Evolutionary conservation across 768 basidiomycete species (phyloP), one percentile per base, ranked within the genome.

Genomic region (Mycena maculata): DNA sequence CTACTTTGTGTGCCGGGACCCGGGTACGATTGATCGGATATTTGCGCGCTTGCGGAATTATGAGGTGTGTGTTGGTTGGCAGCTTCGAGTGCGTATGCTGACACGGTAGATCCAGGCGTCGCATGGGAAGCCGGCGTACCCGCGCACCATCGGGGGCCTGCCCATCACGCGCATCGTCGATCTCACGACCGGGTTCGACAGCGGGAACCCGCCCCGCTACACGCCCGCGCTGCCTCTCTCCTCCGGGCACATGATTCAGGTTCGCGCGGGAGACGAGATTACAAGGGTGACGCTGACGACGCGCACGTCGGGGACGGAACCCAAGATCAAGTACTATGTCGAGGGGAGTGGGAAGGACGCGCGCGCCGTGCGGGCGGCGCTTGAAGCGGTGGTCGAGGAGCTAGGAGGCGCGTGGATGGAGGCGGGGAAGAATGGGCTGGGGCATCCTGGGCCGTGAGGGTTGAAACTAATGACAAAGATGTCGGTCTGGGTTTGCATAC

Each of bases 271-370:
- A 47, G 71, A 53, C 11, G 77, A 79, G 30, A 85, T 77, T 6
- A 83, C 81, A 25, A 86, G 78, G 67, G 83, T 95, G 45, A 86
- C 87, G 1, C 79, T 95, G 55, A 96, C 95, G 1, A 85, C 87
- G 38, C 83, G 93, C 59, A 96, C 94, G 30, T 94, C 92, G 71
- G 95, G 95, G 22, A 96, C 95, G 16, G 94, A 96, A 72, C 94
- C 94, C 0, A 96, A 96, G 92, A 93, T 95, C 79, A 96, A 96
- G 75, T 94, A 92, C 76, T 96, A 96, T 74, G 81, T 96, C 30
- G 95, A 96, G 80, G 95, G 92, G 13, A 86, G 81, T 53, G 93
- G 93, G 0, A 81, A 76, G 53, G 78, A 92, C 68, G 72, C 79
- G 0, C 67, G 66, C n/a, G 73, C 75, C 0, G 88, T 95, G 5